Conservation (phyloP, 2,329 filamentous ascomycete species). For the Phyllosticta citribraziliensis region DNA sequence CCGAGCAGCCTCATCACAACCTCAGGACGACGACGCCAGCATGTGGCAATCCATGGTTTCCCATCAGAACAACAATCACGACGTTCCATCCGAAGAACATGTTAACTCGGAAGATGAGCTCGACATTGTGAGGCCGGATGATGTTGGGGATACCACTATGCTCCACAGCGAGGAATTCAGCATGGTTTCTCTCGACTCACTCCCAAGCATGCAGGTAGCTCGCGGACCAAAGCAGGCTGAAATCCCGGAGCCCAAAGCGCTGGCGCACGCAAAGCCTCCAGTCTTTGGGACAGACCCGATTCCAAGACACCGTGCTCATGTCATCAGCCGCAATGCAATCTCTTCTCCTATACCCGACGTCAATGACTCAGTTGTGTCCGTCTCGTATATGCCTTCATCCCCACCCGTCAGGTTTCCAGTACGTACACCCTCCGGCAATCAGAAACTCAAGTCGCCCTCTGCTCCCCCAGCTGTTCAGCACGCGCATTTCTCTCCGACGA, state of each 20-base stretch:
- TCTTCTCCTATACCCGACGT: constrained; percentile 2
- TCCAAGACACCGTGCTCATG: not conserved
- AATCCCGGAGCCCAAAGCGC: not conserved
- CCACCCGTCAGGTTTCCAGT: constrained; percentile 16
- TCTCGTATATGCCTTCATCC: constrained; percentile 13
- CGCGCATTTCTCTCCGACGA: constrained; percentile 11
- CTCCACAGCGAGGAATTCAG: constrained; percentile 41
- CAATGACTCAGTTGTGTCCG: constrained; percentile 4
- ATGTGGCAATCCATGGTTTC: constrained; percentile 10
- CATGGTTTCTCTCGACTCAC: constrained; percentile 40
- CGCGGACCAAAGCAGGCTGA: constrained; percentile 14
- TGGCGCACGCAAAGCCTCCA: not conserved
- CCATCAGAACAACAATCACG: constrained; percentile 1
- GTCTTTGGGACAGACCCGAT: constrained; percentile 4
- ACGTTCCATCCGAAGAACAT: constrained; percentile 2
- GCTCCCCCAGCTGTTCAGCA: constrained; percentile 22
- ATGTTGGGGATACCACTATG: constrained; percentile 35
- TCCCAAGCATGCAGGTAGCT: constrained; percentile 25
- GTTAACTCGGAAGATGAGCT: constrained; percentile 2
- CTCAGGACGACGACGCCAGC: not conserved
- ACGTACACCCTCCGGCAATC: constrained; percentile 21
- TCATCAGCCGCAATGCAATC: not conserved
- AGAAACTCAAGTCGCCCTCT: constrained; percentile 17
- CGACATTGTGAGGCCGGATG: constrained; percentile 6
- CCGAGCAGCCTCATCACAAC: not conserved